These are phyloP conservation scores for Liriodendron chinense DNA, from an alignment of 164 flowering plant species.

Conservation along the genomic window DNA sequence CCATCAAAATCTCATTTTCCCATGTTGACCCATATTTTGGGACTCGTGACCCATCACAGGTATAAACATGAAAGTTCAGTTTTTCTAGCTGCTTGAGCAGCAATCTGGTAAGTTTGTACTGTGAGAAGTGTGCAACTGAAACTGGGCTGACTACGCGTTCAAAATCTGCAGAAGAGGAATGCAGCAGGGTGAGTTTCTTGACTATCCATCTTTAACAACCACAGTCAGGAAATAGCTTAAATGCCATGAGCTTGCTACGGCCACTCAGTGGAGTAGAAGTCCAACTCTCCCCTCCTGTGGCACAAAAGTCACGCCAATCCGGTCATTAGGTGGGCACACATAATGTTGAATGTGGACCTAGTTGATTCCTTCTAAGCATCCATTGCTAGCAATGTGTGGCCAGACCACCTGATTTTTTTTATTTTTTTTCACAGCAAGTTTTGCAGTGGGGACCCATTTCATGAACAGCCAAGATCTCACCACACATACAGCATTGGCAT, in stretches of 20 bases:
- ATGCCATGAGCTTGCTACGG: background rate
- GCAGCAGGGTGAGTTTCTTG: background rate
- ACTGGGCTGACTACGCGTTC: constrained; percentile 74
- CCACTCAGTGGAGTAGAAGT: background rate
- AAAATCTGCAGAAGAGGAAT: constrained; percentile 56
- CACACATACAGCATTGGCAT: too few relatives aligned
- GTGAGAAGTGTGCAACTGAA: constrained; percentile 95
- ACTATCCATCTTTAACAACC: background rate
- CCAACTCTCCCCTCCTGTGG: background rate
- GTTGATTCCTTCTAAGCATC: background rate
- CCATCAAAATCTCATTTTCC: constrained; percentile 64
- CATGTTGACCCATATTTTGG: constrained; percentile 11
- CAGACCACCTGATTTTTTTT: background rate
- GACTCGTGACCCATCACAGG: constrained; percentile 24
- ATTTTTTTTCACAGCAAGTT: too few relatives aligned
- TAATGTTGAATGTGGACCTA: background rate
- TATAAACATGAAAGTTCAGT: constrained; percentile 40
- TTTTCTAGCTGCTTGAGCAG: constrained; percentile 59
- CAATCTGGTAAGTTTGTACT: constrained; percentile 63
- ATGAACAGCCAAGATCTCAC: too few relatives aligned
- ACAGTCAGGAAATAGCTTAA: background rate
- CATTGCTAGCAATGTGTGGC: background rate
- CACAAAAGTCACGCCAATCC: background rate
- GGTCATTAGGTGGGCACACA: background rate
- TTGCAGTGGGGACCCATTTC: too few relatives aligned